Evolutionary conservation across 164 flowering plant genomes (phyloP), one percentile per base, ranked within the genome.

Genomic region (Annona squamosa): DNA sequence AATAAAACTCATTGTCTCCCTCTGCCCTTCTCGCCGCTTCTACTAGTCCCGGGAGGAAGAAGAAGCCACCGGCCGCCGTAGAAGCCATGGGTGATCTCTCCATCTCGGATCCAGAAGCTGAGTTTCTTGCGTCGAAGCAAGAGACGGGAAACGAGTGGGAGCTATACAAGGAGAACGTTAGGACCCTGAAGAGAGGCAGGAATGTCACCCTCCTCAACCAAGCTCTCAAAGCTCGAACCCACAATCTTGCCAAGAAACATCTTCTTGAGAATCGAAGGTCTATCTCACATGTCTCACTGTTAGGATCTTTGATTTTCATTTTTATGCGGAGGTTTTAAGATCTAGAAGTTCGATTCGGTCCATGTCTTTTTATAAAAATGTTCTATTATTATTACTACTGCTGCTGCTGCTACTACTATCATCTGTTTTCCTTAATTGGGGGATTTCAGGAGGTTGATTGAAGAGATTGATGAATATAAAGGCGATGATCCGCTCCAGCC

Each of bases 401-500:
- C 37, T 26, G 37, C 37, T 26, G 37, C 37, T 26, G 1, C 37
- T 26, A 26, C 37, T 26, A 26, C 37, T 26, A 26, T 26, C 37
- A 26, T 26, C 46, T 6, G 26, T 69, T 59, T 5, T 71, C 2
- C 68, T 5, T 19, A 66, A 65, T 9, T 62, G 74, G 16, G 66
- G 64, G 10, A 1, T 77, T 69, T 70, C 59, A 93, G 94, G 92
- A 82, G 73, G 69, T 71, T 92, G 82, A 87, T 94, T 68, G 84
- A 87, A 74, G 97, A 91, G 2, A 94, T 94, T 68, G 94, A 90
- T 68, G 89, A 86, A 63, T 92, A 94, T 65, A 9, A 82, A 77
- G 98, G 98, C 45, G 95, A 91, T 0, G 98, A 94, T 72, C 97
- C 98, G 66, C 94, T 92, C 57, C 85, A 82, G 17, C 95, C 98